Percentiles rank a stretch among this genome's conserved stretches.
Evolutionary conservation across 2,329 filamentous ascomycete genomes (phyloP).

Genomic region (Trichoderma semiorbis): DNA sequence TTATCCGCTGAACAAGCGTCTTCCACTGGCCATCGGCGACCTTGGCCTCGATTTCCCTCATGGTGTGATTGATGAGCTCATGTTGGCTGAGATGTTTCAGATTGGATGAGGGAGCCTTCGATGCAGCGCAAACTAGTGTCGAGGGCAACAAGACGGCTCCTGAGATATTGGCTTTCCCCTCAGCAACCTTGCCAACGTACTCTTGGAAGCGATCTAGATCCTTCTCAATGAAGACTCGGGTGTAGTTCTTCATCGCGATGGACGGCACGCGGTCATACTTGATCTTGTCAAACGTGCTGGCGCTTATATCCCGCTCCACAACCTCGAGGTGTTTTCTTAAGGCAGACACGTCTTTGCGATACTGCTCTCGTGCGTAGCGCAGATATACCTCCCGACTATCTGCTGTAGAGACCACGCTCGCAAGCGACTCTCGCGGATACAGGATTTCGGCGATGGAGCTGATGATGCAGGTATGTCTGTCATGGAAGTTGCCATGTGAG

Average conservation of each 20-base stretch:
- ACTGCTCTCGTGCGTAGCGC: conserved; percentile 50
- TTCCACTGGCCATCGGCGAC: conserved; percentile 54
- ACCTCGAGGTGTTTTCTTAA: conserved; percentile 52
- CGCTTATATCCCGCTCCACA: conserved; percentile 51
- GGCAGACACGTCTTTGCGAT: conserved; percentile 49
- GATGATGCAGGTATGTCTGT: conserved; percentile 55
- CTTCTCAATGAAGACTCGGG: conserved; percentile 46
- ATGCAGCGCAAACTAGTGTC: conserved; percentile 37
- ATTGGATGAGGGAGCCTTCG: conserved; percentile 3
- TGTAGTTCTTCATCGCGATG: conserved; percentile 54
- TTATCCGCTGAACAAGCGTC: conserved; percentile 54
- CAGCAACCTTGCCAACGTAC: conserved; percentile 48
- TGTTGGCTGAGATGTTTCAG: conserved; percentile 3
- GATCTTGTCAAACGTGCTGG: conserved; percentile 46
- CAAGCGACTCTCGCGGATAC: conserved; percentile 35
- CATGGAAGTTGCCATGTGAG: conserved; percentile 51
- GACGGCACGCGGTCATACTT: conserved; percentile 56
- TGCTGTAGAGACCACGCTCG: conserved; percentile 31
- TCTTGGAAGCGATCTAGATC: conserved; percentile 47
- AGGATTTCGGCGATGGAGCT: conserved; percentile 56
- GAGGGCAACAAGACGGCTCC: conserved; percentile 55
- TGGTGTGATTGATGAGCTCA: conserved; percentile 29
- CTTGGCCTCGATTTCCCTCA: conserved; percentile 32
- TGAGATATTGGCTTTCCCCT: conserved; percentile 49
- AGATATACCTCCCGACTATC: conserved; percentile 49